Base-by-base conservation (phyloP, 116 monocot genomes). In the Posidonia oceanica region DNA sequence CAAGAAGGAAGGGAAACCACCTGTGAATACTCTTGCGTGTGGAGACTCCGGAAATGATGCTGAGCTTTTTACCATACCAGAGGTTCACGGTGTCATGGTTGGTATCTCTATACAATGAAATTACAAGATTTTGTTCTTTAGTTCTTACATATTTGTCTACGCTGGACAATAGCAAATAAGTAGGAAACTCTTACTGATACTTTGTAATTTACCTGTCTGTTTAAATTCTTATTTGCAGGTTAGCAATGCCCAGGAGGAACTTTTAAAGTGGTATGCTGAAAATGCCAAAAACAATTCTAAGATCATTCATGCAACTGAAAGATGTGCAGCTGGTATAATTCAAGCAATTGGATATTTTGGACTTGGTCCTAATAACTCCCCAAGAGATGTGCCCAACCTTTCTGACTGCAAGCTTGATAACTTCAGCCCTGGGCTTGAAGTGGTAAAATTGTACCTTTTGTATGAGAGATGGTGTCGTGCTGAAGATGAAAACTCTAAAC, bases 21-120 rank as follows among this genome's bases (percentile, higher is more conserved):
- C 95, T 5, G 42, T 83, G 18, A 86, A 86, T 61, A 95, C 91
- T 60, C 90, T 94, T 74, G 94, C 71, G 42, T 94, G 94, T 67
- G 90, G 94, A 16, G 94, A 94, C 54, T 95, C 94, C 74, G 94
- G 94, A 65, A 95, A 95, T 76, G 94, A 95, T 75, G 88, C 91
- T 20, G 94, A 95, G 54, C 68, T 95, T 29, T 95, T 91, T 59
- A 88, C 77, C 74, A 79, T 95, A 74, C 82, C 88, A 41, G 91
- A 81, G 17, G 95, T 95, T 61, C 67, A 88, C 70, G 95, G 95
- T 59, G 91, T 91, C 55, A 91, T 95, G 84, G 95, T 91, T 3
- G 57, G 86, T 83, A 29, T 23, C 41, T 17, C 23, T 0, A 64
- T 6, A 5, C 14, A 3, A 17, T 12, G 48, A 12, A 12, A 7